These are phyloP conservation scores for Aurinia saxatilis DNA, from an alignment of 345 rosid species.

Conservation along the genomic window DNA sequence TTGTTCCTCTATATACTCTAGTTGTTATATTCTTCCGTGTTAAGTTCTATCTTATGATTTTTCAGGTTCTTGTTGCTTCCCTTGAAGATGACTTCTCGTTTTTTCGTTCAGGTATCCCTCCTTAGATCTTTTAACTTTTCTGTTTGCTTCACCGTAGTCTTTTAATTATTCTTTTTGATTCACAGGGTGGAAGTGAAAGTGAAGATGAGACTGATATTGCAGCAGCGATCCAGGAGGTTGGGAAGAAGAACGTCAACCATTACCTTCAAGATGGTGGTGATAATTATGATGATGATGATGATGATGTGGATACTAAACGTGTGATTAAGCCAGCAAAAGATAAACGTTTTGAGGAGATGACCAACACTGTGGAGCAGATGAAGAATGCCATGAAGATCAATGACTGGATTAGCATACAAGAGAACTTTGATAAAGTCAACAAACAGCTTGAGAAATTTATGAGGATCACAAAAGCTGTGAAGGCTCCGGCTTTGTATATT, in stretches of 20 bases:
- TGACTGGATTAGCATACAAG: conserved; percentile 88
- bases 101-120: conserved; percentile 17
- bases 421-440: conserved; percentile 81
- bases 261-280: too few species aligned
- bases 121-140: background rate
- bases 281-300: too few species aligned
- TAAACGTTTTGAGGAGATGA: conserved; percentile 87
- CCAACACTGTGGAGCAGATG: conserved; percentile 62
- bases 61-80: conserved; percentile 5
- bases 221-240: too few species aligned
- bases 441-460: conserved; percentile 95
- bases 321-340: conserved; percentile 86
- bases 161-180: background rate
- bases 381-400: conserved; percentile 94
- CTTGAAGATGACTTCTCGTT: conserved; percentile 14
- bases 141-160: background rate
- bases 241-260: background rate
- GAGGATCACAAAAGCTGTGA: conserved; percentile 69
- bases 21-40: too few species aligned
- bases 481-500: conserved; percentile 59
- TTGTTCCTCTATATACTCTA: too few species aligned
- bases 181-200: background rate
- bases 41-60: too few species aligned
- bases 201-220: background rate
- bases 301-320: conserved; percentile 14